Percentiles rank a stretch among this genome's conserved stretches.
phyloP scores from a whole-genome alignment of 2,329 filamentous ascomycete species.

The Talaromyces sp. region DNA sequence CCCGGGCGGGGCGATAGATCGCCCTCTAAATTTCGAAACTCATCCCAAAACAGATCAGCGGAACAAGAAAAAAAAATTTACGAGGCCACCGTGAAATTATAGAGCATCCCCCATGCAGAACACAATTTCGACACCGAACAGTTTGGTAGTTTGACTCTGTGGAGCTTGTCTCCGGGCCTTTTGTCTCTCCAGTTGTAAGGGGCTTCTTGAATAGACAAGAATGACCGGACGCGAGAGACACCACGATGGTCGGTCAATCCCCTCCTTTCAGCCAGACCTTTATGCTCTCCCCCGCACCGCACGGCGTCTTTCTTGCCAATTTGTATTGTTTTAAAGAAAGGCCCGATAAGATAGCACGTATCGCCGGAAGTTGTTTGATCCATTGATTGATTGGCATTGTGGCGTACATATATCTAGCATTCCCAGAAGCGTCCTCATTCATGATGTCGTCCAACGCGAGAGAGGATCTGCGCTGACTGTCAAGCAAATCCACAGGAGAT shows the following conservation, averaged over 20 bases:
- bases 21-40: background rate
- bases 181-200: slow-evolving; percentile 6
- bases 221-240: slow-evolving; percentile 32
- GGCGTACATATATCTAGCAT: slow-evolving; percentile 6
- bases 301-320: background rate
- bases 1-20: background rate
- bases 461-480: background rate
- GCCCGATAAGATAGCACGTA: slow-evolving; percentile 8
- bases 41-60: background rate
- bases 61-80: slow-evolving; percentile 5
- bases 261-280: slow-evolving; percentile 6
- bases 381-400: slow-evolving; percentile 5
- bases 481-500: slow-evolving; percentile 23
- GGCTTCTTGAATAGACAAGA: slow-evolving; percentile 9
- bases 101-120: slow-evolving; percentile 8
- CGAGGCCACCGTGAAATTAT: background rate
- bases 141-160: slow-evolving; percentile 14
- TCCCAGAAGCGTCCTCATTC: background rate
- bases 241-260: slow-evolving; percentile 31
- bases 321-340: background rate
- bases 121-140: slow-evolving; percentile 12
- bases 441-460: background rate
- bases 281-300: background rate
- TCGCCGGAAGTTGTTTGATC: background rate
- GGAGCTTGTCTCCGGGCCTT: slow-evolving; percentile 16